A percentile compares a stretch with the other conserved stretches of the same genome.
Conservation (phyloP, 208 protist genomes). For the Naegleria lovaniensis region DNA sequence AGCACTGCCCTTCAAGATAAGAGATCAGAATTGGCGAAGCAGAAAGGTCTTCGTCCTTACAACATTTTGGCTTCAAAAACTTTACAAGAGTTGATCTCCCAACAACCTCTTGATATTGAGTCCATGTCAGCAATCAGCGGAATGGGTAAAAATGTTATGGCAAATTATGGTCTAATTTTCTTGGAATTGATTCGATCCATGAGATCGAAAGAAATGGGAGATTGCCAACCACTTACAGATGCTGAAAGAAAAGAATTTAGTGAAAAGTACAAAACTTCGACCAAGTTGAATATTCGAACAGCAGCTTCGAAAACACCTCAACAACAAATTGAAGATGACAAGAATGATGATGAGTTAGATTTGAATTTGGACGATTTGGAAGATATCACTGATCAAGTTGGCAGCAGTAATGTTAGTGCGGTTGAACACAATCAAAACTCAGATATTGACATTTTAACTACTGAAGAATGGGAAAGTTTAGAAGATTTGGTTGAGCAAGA, state of each 20-base stretch:
- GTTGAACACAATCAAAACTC: no score
- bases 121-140: not conserved
- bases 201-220: not conserved
- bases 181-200: not conserved
- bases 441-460: no score
- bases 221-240: not conserved
- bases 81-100: not conserved
- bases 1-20: not conserved
- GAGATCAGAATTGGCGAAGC: not conserved
- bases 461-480: no score
- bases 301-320: no score
- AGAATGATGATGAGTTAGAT: no score
- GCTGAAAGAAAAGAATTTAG: not conserved
- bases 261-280: not conserved
- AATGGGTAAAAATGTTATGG: not conserved
- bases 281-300: not conserved
- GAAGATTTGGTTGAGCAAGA: no score
- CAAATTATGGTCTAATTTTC: not conserved
- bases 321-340: no score
- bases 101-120: not conserved
- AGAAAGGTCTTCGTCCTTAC: not conserved
- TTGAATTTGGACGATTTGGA: no score
- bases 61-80: not conserved
- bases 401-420: no score
- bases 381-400: no score